These are phyloP conservation scores for Dalbergia cochinchinensis DNA, from an alignment of 306 rosid species.

Conservation along the genomic window DNA sequence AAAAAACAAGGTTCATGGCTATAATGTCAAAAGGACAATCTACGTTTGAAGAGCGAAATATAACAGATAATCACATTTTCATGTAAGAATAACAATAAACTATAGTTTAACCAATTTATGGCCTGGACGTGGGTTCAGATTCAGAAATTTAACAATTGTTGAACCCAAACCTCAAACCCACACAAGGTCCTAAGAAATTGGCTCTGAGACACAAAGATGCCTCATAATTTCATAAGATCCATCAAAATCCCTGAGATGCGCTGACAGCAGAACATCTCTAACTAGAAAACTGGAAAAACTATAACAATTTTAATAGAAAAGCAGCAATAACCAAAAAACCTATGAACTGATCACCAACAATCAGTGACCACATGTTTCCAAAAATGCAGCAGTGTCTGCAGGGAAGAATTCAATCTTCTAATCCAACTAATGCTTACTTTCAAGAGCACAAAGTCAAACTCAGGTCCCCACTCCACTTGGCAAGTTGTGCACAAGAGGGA, in stretches of 20 bases:
- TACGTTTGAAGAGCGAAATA: neutral
- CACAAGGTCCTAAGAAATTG: conserved; percentile 7
- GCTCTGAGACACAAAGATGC: neutral
- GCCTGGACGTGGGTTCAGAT: conserved; percentile 21
- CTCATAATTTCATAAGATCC: neutral
- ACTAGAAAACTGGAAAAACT: conserved; percentile 29
- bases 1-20: neutral
- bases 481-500: conserved; percentile 60
- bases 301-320: neutral
- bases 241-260: conserved; percentile 31
- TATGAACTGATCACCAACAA: conserved; percentile 54
- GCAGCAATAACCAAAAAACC: conserved; percentile 41
- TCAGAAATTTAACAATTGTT: conserved; percentile 41
- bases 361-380: conserved; percentile 44
- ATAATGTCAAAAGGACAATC: neutral
- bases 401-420: conserved; percentile 9
- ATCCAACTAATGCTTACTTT: conserved; percentile 24
- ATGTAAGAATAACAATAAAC: conserved; percentile 31
- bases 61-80: conserved; percentile 20
- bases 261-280: conserved; percentile 23
- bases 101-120: conserved; percentile 27
- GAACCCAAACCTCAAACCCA: conserved; percentile 26
- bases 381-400: conserved; percentile 13
- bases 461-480: conserved; percentile 63
- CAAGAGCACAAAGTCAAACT: conserved; percentile 39